Evolutionary conservation across 2,329 filamentous ascomycete species (phyloP), one percentile per base, ranked within the genome.

Genomic region (Myrmaecium sp.): DNA sequence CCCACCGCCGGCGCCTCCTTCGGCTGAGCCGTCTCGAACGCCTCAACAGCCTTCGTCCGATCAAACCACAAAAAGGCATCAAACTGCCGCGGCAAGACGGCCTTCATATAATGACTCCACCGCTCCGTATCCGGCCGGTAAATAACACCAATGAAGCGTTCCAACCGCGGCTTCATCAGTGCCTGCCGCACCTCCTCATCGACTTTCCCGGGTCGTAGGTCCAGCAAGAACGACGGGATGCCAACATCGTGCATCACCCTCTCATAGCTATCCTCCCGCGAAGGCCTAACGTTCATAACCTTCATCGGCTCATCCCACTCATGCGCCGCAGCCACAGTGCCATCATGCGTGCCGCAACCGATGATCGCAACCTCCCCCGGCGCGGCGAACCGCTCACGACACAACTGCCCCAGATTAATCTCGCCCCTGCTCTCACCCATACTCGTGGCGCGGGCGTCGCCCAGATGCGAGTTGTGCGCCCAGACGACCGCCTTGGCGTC

Each of bases 321-420:
- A 25, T 58, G 42, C 3, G 62, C 60, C 1, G 63, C 62, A 0
- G 62, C 62, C 2, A 66, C 62, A 0, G 60, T 64, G 4, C 63
- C 63, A 0, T 49, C 54, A 35, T 66, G 54, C 3, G 58, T 62
- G 5, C 58, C 52, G 29, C 58, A 64, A 6, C 62, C 62, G 26
- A 61, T 39, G 30, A 58, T 51, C 4, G 47, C 46, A 10, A 58
- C 54, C 16, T 57, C 46, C 3, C 49, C 41, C 18, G 44, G 39
- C 15, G 50, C 54, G 15, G 8, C 22, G 30, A 55, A 54, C 7
- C 45, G 36, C 37, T 64, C 52, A 14, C 57, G 54, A 38, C 59
- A 64, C n/a, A 66, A 41, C 40, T 66, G 62, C 0, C 62, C 62
- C n/a, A 66, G 46, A 33, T 64, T 66, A 25, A 64, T 38, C 38